Conservation (phyloP, 75 land plant species). For the Cryptomeria japonica region DNA sequence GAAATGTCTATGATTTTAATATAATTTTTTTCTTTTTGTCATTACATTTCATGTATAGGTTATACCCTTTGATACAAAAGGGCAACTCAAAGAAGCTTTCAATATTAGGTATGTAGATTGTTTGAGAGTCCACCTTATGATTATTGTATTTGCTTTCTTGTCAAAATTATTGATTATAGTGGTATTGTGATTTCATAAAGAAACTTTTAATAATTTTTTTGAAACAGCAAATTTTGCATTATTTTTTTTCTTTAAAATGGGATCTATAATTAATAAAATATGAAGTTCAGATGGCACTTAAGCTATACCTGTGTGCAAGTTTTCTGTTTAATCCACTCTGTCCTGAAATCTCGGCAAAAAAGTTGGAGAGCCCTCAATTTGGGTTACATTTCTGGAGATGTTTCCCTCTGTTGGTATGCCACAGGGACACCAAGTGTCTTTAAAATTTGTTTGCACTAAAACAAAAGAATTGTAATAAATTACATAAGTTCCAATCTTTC, state of each 20-base stretch:
- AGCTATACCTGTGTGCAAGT: background rate
- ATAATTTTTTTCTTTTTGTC: background rate
- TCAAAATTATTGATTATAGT: background rate
- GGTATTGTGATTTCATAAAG: background rate
- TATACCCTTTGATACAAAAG: conserved; percentile 96
- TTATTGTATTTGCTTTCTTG: background rate
- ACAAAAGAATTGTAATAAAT: too few relatives aligned
- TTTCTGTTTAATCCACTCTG: background rate
- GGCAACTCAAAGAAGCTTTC: conserved; percentile 98
- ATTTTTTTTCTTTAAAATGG: background rate
- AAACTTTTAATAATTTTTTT: background rate
- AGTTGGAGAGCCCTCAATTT: too few relatives aligned
- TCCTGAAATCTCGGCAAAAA: too few relatives aligned
- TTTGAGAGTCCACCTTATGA: background rate
- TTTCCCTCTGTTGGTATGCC: too few relatives aligned
- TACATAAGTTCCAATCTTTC: too few relatives aligned
- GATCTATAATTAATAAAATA: background rate
- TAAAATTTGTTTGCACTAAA: too few relatives aligned
- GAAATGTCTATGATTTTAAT: background rate
- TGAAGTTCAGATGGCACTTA: background rate
- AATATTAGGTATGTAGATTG: conserved; percentile 75
- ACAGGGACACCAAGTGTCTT: too few relatives aligned
- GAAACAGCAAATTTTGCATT: background rate
- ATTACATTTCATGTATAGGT: conserved; percentile 48
- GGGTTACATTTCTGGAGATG: too few relatives aligned